Evolutionary conservation across 2,329 filamentous ascomycete species (phyloP).

Genomic region (Pseudohalonectria lignicola): DNA sequence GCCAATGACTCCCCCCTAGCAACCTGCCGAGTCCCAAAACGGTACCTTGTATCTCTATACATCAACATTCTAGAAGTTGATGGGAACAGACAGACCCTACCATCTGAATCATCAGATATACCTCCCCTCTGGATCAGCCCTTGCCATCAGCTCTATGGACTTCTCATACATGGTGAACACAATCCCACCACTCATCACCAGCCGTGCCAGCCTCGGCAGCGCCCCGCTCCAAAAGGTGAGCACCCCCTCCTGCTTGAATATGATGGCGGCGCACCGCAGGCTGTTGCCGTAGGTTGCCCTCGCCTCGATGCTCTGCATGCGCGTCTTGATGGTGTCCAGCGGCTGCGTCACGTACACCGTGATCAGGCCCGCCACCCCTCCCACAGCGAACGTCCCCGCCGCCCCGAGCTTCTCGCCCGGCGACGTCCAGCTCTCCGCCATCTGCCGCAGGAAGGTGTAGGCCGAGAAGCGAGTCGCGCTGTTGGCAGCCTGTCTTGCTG

Average conservation of each 20-base stretch:
- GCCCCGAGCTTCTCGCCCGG: conserved; percentile 91
- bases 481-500: conserved; percentile 88
- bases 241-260: conserved; percentile 82
- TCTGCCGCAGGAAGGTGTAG: conserved; percentile 82
- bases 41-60: too few relatives aligned
- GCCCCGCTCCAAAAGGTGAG: conserved; percentile 92
- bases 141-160: conserved; percentile 78
- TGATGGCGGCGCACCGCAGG: conserved; percentile 68
- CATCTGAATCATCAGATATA: too few relatives aligned
- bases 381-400: conserved; percentile 80
- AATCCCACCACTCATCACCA: conserved; percentile 89
- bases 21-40: too few relatives aligned
- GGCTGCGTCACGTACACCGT: conserved; percentile 72
- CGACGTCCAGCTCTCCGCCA: conserved; percentile 83
- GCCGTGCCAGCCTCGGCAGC: conserved; percentile 67
- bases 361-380: conserved; percentile 77
- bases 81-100: too few relatives aligned
- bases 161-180: conserved; percentile 99
- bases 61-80: too few relatives aligned
- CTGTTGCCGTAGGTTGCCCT: conserved; percentile 74
- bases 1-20: too few relatives aligned
- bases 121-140: conserved; percentile 68
- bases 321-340: conserved; percentile 90
- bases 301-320: conserved; percentile 95
- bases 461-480: conserved; percentile 82